phyloP scores from a whole-genome alignment of 257 asterid species.

The Scutellaria baicalensis region DNA sequence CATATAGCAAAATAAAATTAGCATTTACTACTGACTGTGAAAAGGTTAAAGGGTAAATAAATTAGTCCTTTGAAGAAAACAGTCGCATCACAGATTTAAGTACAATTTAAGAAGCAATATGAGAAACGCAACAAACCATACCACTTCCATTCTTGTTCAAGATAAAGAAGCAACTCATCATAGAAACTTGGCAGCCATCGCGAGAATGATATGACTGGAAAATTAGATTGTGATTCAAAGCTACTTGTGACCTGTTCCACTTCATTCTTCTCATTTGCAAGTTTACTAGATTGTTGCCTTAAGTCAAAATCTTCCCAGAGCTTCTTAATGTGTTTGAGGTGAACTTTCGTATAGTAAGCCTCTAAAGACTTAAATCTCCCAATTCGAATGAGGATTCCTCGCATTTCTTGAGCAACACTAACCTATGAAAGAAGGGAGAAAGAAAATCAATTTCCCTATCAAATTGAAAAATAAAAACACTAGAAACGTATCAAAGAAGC shows the following conservation, averaged over 20 bases:
- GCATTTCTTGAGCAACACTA: constrained; percentile 88
- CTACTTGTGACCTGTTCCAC: constrained; percentile 39
- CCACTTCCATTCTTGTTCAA: constrained; percentile 99
- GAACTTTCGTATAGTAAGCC: constrained; percentile 72
- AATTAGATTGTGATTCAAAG: constrained; percentile 41
- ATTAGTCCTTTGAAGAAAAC: constrained; percentile 2
- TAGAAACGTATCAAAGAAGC: constrained; percentile 4
- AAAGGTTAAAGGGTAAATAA: neutral
- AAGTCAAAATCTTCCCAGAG: constrained; percentile 89
- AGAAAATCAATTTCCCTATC: neutral
- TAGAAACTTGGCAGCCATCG: constrained; percentile 90
- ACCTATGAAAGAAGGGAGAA: constrained; percentile 37
- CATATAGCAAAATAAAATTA: neutral
- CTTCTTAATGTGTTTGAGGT: constrained; percentile 69
- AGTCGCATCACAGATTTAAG: neutral
- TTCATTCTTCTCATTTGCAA: constrained; percentile 62
- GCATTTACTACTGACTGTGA: no score
- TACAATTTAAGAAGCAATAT: neutral
- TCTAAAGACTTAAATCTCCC: constrained; percentile 92
- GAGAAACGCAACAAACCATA: constrained; percentile 19
- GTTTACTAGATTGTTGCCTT: constrained; percentile 66
- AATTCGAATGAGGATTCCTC: constrained; percentile 74
- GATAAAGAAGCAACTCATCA: constrained; percentile 88
- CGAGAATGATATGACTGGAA: constrained; percentile 44
- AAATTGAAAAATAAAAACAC: constrained; percentile 15